Conservation (phyloP, 169 alveolate genomes). For the Eimeria praecox region DNA sequence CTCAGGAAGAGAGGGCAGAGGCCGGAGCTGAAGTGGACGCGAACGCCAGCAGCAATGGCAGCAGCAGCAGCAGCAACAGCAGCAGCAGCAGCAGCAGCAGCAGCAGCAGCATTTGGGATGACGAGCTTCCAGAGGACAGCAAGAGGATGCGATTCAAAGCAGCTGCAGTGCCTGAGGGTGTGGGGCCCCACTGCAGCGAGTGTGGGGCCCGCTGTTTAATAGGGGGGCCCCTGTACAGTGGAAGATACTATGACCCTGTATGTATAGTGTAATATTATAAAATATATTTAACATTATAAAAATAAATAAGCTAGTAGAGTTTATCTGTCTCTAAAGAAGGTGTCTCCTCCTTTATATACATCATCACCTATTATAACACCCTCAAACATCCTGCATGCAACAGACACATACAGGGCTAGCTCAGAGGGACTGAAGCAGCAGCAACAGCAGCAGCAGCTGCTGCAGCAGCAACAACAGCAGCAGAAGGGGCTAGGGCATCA, state of each 20-base stretch:
- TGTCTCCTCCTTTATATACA: not conserved
- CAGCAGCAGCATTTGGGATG: not conserved
- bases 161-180: constrained; percentile 61
- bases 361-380: too few relatives aligned
- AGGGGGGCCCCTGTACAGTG: constrained; percentile 89
- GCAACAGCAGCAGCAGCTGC: constrained; percentile 4
- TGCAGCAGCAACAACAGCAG: not conserved
- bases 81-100: not conserved
- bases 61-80: not conserved
- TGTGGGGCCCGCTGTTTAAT: constrained; percentile 80
- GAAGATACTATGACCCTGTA: constrained; percentile 87
- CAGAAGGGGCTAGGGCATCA: not conserved
- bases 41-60: not conserved
- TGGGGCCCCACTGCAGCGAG: constrained; percentile 70
- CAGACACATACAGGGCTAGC: too few relatives aligned
- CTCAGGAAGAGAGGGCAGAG: not conserved
- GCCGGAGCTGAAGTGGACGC: not conserved
- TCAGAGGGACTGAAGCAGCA: not conserved
- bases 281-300: too few relatives aligned
- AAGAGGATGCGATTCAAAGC: constrained; percentile 41
- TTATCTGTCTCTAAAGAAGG: too few relatives aligned
- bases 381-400: too few relatives aligned
- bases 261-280: too few relatives aligned
- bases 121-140: not conserved
- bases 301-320: too few relatives aligned